phyloP scores from a whole-genome alignment of 768 basidiomycete genomes.

The Mycena alexandri region DNA sequence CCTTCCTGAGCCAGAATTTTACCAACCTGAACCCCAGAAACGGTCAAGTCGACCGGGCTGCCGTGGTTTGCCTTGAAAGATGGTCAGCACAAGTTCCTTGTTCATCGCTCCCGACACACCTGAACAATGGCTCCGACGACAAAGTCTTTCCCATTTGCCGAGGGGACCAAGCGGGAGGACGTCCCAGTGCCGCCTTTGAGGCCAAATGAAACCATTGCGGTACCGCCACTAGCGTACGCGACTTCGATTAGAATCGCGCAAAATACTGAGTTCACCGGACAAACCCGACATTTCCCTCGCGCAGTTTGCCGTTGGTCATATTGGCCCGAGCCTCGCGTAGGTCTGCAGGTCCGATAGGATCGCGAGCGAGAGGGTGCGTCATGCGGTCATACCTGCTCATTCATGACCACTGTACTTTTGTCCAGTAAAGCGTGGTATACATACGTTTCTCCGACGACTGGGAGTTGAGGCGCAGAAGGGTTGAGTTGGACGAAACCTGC shows the following conservation, averaged over 20 bases:
- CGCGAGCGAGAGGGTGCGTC: slow-evolving; percentile 29
- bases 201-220: slow-evolving; percentile 37
- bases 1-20: slow-evolving; percentile 25
- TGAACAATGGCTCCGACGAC: slow-evolving; percentile 35
- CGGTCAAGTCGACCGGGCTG: slow-evolving; percentile 30
- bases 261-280: background rate
- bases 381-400: slow-evolving; percentile 23
- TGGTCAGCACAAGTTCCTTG: too few species aligned
- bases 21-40: slow-evolving; percentile 28
- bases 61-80: slow-evolving; percentile 32
- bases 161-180: slow-evolving; percentile 33
- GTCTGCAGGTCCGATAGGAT: slow-evolving; percentile 14
- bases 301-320: slow-evolving; percentile 25
- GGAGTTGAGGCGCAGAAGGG: slow-evolving; percentile 13
- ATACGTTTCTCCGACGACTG: slow-evolving; percentile 34
- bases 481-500: background rate
- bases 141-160: slow-evolving; percentile 17
- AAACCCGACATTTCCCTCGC: slow-evolving; percentile 35
- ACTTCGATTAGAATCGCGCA: background rate
- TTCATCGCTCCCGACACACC: background rate
- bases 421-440: too few species aligned
- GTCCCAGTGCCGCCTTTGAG: slow-evolving; percentile 38
- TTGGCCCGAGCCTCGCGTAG: slow-evolving; percentile 12
- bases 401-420: too few species aligned
- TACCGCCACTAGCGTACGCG: slow-evolving; percentile 26